These are phyloP conservation scores for Puccinia novopanici DNA, from an alignment of 1,284 basidiomycete genomes.

Conservation along the genomic window DNA sequence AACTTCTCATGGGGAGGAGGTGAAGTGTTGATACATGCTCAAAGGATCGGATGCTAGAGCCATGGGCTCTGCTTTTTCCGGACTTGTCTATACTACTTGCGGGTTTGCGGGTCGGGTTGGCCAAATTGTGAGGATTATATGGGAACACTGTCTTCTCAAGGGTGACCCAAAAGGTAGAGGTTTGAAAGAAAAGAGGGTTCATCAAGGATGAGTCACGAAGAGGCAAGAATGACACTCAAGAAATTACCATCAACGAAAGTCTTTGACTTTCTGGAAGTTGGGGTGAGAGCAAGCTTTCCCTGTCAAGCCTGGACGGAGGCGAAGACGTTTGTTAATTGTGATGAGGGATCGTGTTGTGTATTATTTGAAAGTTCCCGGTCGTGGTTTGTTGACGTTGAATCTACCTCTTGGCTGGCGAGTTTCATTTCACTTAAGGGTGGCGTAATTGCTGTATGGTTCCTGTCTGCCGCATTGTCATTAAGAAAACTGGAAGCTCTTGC, in stretches of 20 bases:
- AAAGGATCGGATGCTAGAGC: background rate
- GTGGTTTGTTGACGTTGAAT: conserved; percentile 9
- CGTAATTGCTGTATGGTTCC: conserved; percentile 26
- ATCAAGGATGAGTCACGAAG: conserved; percentile 10
- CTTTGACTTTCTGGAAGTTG: background rate
- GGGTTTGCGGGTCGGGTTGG: conserved; percentile 2
- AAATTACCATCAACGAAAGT: conserved; percentile 11
- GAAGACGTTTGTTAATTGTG: conserved; percentile 30
- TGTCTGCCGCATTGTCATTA: background rate
- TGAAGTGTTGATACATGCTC: conserved; percentile 6
- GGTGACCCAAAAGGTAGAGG: background rate
- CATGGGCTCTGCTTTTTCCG: background rate
- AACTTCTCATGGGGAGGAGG: background rate
- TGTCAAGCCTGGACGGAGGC: conserved; percentile 37
- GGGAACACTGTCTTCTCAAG: conserved; percentile 5
- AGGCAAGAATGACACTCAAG: background rate
- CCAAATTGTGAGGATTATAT: background rate
- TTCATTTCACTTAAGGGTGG: conserved; percentile 49
- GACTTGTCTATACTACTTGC: conserved; percentile 14
- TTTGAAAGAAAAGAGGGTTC: background rate
- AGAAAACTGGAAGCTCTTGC: conserved; percentile 22
- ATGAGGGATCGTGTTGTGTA: conserved; percentile 24
- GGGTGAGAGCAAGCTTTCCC: background rate
- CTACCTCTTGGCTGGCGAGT: conserved; percentile 30
- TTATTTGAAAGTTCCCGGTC: conserved; percentile 28